Base-by-base conservation (phyloP, 495 filamentous ascomycete species). In the Stereocaulon alpinum region DNA sequence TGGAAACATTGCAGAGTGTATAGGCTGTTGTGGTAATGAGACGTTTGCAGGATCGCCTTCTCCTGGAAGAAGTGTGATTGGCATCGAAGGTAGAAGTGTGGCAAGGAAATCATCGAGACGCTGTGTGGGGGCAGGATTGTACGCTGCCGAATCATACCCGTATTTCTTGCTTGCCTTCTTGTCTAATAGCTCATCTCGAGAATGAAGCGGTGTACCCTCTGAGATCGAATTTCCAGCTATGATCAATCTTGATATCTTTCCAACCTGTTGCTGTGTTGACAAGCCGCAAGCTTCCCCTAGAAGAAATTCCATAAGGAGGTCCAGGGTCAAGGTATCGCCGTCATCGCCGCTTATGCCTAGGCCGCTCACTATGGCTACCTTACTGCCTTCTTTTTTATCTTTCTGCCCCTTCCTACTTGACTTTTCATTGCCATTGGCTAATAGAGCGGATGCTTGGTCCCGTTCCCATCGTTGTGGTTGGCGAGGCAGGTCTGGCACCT, bases 201-300 rank as follows among this genome's bases (percentile, higher is more conserved):
- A 65, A 4, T 70, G 67, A 9, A 80, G 73, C 0, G 74, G 77
- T 11, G 64, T 71, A 18, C 68, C 65, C 62, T 76, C 63, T 1
- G 81, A 77, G 22, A 97, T 80, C 4, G 91, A 95, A 70, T 96
- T 91, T 17, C 93, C 93, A 6, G 90, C 91, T 61, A 99, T 88
- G 58, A 99, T 82, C 17, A 99, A 78, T 11, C 90, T 83, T 37
- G 84, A 86, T 62, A 99, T 93, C 20, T 80, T 78, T 1, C 84
- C 77, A 3, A 87, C 73, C 2, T 80, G 76, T 45, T 76, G 69
- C 62, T 87, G 85, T 0, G 65, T 68, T 2, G 69, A 66, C 0
- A 77, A 75, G 30, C 83, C 83, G 9, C 82, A 70, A 2, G 85
- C 78, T 67, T 96, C 94, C 34, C 94, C 94, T 12, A 94, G 78